Conservation (phyloP, 2,329 filamentous ascomycete genomes). For the Thelonectria discophora region DNA sequence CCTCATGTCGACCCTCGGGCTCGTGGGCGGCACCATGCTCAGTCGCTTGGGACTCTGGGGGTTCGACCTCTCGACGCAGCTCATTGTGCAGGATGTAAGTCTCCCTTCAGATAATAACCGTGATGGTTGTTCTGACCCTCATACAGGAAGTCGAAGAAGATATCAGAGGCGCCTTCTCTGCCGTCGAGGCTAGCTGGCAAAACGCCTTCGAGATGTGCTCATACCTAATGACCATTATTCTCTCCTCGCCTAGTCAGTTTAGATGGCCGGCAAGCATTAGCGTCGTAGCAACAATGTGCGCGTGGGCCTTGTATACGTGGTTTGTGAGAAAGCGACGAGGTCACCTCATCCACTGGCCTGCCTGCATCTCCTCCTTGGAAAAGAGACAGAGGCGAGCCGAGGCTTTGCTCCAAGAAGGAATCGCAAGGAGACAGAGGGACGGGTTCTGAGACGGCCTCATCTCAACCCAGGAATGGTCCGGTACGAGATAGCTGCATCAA, state of each 20-base stretch:
- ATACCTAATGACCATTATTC: constrained; percentile 72
- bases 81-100: constrained; percentile 67
- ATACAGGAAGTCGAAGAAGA: constrained; percentile 61
- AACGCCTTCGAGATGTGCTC: constrained; percentile 75
- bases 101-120: too few relatives aligned
- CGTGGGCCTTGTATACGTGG: constrained; percentile 43
- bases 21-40: constrained; percentile 61
- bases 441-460: constrained; percentile 25
- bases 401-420: constrained; percentile 31
- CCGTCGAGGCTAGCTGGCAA: constrained; percentile 73
- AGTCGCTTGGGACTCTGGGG: constrained; percentile 70
- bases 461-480: constrained; percentile 1
- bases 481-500: constrained; percentile 1
- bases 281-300: constrained; percentile 56
- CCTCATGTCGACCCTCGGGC: constrained; percentile 54
- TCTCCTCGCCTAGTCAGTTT: constrained; percentile 70
- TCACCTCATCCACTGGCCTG: constrained; percentile 46
- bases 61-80: constrained; percentile 68
- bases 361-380: constrained; percentile 38
- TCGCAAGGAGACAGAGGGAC: constrained; percentile 33
- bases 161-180: constrained; percentile 73
- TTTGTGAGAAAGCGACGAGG: constrained; percentile 46
- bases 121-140: too few relatives aligned
- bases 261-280: constrained; percentile 69
- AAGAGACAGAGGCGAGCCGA: constrained; percentile 39